phyloP scores from a whole-genome alignment of 2,329 filamentous ascomycete genomes.

The Penicillium expansum region DNA sequence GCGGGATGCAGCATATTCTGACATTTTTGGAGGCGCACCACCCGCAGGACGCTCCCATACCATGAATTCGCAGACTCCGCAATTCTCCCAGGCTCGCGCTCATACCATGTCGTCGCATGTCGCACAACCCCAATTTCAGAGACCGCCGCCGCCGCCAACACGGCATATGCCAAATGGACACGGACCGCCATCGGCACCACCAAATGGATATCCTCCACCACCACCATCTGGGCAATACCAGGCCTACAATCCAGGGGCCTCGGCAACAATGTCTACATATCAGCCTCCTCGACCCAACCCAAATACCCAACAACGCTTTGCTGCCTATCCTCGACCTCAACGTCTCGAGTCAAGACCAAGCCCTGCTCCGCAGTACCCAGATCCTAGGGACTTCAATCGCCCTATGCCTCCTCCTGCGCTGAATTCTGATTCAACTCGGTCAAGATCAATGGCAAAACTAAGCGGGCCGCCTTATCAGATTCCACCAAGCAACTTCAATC shows the following conservation, averaged over 20 bases:
- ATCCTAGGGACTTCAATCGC: conserved; percentile 58
- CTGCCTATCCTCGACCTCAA: conserved; percentile 67
- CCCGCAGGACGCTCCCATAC: conserved; percentile 89
- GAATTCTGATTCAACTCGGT: conserved; percentile 82
- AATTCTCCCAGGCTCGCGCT: conserved; percentile 65
- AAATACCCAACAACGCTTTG: conserved; percentile 54
- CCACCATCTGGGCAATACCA: conserved; percentile 43
- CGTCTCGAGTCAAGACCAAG: conserved; percentile 63
- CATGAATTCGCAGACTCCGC: conserved; percentile 76
- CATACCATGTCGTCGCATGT: conserved; percentile 69
- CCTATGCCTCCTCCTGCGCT: conserved; percentile 66
- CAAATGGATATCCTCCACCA: conserved; percentile 39
- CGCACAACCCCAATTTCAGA: conserved; percentile 44
- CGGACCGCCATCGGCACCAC: conserved; percentile 35
- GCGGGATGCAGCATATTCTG: conserved; percentile 91
- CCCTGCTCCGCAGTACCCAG: conserved; percentile 53
- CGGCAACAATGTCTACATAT: conserved; percentile 44
- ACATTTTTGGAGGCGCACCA: conserved; percentile 87
- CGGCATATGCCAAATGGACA: conserved; percentile 48
- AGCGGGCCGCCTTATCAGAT: conserved; percentile 71
- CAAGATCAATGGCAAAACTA: conserved; percentile 83
- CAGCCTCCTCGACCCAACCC: conserved; percentile 61
- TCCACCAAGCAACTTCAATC: conserved; percentile 60
- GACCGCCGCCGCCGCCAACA: conserved; percentile 41
- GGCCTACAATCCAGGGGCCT: conserved; percentile 35